Percentiles rank a stretch among this genome's conserved stretches.
Conservation (phyloP, 2,329 filamentous ascomycete genomes). For the Sphaerulina musiva region DNA sequence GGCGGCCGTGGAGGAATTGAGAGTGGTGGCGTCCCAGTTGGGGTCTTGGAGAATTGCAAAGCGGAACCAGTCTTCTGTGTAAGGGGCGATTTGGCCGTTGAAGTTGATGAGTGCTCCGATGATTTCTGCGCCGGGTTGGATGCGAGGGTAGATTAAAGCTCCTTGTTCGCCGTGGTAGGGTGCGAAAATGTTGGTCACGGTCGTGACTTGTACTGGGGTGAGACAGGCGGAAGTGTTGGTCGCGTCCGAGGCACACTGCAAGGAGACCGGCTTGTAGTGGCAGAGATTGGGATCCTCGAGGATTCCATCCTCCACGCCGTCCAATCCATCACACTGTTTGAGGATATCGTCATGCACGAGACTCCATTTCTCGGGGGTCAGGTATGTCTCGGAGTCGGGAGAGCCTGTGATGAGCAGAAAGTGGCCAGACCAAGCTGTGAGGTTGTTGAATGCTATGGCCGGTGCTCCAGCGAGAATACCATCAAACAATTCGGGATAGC, state of each 20-base stretch:
- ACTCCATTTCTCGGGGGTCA: conserved; percentile 35
- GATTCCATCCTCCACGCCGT: conserved; percentile 43
- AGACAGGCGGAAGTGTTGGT: conserved; percentile 39
- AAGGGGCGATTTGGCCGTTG: conserved; percentile 37
- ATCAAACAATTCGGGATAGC: conserved; percentile 43
- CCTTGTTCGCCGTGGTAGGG: conserved; percentile 40
- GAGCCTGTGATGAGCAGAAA: conserved; percentile 38
- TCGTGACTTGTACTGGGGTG: conserved; percentile 37
- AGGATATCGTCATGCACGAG: conserved; percentile 40
- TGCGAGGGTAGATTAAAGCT: conserved; percentile 43
- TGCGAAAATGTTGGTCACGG: conserved; percentile 37
- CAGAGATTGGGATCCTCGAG: conserved; percentile 42
- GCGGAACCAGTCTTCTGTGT: conserved; percentile 44
- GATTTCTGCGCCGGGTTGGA: conserved; percentile 45
- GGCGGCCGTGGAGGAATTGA: conserved; percentile 36
- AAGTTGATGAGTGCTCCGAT: conserved; percentile 33
- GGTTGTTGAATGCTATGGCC: conserved; percentile 38
- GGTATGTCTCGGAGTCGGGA: conserved; percentile 35
- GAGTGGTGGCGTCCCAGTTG: conserved; percentile 35
- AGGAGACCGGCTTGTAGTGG: conserved; percentile 36
- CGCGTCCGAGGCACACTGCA: conserved; percentile 33
- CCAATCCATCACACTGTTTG: conserved; percentile 44
- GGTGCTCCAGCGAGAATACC: conserved; percentile 43
- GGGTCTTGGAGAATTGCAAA: conserved; percentile 45
- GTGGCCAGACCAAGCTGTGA: conserved; percentile 38